These are phyloP conservation scores for Vigna nakashimae DNA, from an alignment of 306 rosid species.

Conservation along the genomic window DNA sequence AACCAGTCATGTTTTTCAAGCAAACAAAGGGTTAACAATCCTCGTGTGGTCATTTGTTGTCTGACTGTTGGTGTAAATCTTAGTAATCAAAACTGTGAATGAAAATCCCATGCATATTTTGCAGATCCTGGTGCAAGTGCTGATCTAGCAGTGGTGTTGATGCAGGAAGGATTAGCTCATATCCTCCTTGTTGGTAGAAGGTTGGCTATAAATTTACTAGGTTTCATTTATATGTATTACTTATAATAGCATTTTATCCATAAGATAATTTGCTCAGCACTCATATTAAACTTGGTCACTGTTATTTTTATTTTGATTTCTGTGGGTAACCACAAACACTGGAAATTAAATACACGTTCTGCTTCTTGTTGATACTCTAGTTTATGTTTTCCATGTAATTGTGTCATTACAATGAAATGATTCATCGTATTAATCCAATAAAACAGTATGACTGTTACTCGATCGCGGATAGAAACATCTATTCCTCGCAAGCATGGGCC, in stretches of 20 bases:
- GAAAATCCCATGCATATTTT: constrained; percentile 38
- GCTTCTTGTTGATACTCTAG: constrained; percentile 35
- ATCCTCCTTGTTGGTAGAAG: constrained; percentile 90
- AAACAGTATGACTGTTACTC: constrained; percentile 86
- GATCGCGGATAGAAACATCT: constrained; percentile 88
- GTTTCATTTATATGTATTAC: constrained; percentile 12
- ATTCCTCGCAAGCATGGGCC: constrained; percentile 99
- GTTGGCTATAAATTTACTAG: constrained; percentile 46
- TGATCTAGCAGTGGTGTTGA: constrained; percentile 93
- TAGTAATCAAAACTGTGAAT: constrained; percentile 14
- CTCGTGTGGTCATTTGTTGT: neutral
- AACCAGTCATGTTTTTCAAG: constrained; percentile 22
- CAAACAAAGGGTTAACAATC: constrained; percentile 25
- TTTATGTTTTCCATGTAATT: constrained; percentile 21
- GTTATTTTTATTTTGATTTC: constrained; percentile 31
- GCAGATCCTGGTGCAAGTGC: constrained; percentile 97
- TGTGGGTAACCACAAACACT: constrained; percentile 3
- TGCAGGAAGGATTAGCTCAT: constrained; percentile 99
- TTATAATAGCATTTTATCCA: neutral
- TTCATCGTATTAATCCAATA: constrained; percentile 41
- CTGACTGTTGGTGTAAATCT: constrained; percentile 34
- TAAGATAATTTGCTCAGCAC: constrained; percentile 22
- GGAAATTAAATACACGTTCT: constrained; percentile 23
- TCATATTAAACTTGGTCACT: constrained; percentile 14
- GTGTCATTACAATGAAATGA: constrained; percentile 25